Base-by-base conservation (phyloP, 441 rosid species). In the Erodium trifolium region DNA sequence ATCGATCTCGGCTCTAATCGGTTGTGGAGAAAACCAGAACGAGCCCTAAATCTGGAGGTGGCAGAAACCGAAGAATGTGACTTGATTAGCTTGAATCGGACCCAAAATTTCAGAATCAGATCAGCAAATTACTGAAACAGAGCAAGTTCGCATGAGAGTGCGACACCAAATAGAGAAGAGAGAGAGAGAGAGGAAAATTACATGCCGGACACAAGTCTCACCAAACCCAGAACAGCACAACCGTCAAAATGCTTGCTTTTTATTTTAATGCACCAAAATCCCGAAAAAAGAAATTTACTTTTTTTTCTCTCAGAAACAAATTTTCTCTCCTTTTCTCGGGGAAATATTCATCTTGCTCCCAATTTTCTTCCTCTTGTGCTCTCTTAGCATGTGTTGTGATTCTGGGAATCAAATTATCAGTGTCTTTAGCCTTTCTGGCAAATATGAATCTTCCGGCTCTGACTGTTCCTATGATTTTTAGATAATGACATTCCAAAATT, bases 21-120 rank as follows among this genome's bases (percentile, higher is more conserved):
- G 62, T 2, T 18, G 59, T 3, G 59, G 59, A n/a, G 59, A n/a
- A 51, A 51, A n/a, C 59, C 62, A 55, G n/a, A 55, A 5, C 19
- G 62, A 55, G 23, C 62, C 62, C 62, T 55, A 55, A 55, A 55
- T 55, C 62, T 55, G 62, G 19, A 55, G 62, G 62, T 2, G 14
- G 23, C 62, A 55, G 62, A 55, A 55, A 14, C 27, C 9, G 23
- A 55, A 55, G 62, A 55, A 55, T 55, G 62, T 16, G 62, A 55
- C 62, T 55, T 5, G 19, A 16, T 16, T 55, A 55, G 62, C 62
- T 55, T 16, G 9, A 55, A 55, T 55, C 19, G 62, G 62, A 16
- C 4, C 17, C 19, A 14, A 16, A 5, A 55, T 14, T 55, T 55
- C n/a, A 5, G 62, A 14, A 55, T 55, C 62, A 55, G 62, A 55